Evolutionary conservation across 768 basidiomycete genomes (phyloP).

Genomic region (Lactifluus piperatus): DNA sequence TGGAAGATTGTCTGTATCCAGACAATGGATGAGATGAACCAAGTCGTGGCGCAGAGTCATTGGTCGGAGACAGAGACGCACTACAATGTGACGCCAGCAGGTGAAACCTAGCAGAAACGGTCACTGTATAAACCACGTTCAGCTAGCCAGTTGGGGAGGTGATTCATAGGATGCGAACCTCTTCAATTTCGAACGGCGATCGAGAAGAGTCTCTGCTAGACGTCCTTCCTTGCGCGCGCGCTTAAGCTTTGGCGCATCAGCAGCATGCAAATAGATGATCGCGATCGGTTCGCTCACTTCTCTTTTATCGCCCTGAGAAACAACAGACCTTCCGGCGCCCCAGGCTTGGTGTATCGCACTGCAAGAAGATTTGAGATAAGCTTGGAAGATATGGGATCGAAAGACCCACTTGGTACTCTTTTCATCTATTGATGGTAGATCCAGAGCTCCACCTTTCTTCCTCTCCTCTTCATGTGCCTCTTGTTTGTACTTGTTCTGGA

Average conservation of each 20-base stretch:
- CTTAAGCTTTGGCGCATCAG: conserved; percentile 46
- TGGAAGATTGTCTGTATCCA: background rate
- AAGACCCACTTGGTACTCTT: conserved; percentile 57
- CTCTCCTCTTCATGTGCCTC: conserved; percentile 58
- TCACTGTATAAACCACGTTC: conserved; percentile 28
- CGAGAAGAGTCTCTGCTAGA: conserved; percentile 71
- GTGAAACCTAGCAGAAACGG: conserved; percentile 36
- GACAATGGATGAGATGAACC: background rate
- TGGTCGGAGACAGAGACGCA: background rate
- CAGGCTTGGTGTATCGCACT: conserved; percentile 75
- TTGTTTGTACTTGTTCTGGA: conserved; percentile 82
- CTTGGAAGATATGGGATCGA: background rate
- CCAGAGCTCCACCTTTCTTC: conserved; percentile 35
- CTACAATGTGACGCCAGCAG: background rate
- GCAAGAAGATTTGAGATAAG: conserved; percentile 7
- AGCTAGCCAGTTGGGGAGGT: background rate
- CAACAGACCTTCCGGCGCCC: conserved; percentile 70
- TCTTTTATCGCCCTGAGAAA: conserved; percentile 62
- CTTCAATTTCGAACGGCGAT: conserved; percentile 76
- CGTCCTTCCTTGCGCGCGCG: conserved; percentile 70
- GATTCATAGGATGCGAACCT: conserved; percentile 38
- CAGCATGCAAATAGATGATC: background rate
- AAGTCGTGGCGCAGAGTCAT: background rate
- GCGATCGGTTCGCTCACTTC: conserved; percentile 39
- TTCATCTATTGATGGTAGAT: conserved; percentile 49